These are phyloP conservation scores for Cladophialophora immunda DNA, from an alignment of 2,329 filamentous ascomycete genomes.

Conservation along the genomic window DNA sequence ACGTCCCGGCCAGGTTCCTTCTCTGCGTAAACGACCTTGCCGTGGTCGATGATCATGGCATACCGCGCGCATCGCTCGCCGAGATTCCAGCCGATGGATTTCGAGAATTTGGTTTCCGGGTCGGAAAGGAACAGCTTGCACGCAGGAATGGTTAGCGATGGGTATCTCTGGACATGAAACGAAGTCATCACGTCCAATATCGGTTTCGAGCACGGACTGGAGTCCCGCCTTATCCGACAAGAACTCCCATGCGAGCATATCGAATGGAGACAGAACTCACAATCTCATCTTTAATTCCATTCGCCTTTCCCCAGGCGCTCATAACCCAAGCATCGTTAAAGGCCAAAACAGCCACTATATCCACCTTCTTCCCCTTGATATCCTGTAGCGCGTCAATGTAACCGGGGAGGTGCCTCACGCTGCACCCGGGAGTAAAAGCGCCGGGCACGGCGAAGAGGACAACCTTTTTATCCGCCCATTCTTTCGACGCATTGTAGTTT, in stretches of 20 bases:
- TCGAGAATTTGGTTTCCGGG: slow-evolving; percentile 75
- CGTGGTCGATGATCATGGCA: slow-evolving; percentile 82
- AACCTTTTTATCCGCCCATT: slow-evolving; percentile 75
- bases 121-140: slow-evolving; percentile 78
- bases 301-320: slow-evolving; percentile 90
- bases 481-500: slow-evolving; percentile 80
- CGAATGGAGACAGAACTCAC: slow-evolving; percentile 51
- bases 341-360: slow-evolving; percentile 81
- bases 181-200: background rate
- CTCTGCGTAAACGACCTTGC: slow-evolving; percentile 82
- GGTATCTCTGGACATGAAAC: background rate
- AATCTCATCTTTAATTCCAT: slow-evolving; percentile 76
- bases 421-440: slow-evolving; percentile 89
- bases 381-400: slow-evolving; percentile 77
- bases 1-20: slow-evolving; percentile 63
- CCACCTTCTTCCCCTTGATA: slow-evolving; percentile 81
- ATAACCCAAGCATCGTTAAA: slow-evolving; percentile 88
- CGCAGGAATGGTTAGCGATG: background rate
- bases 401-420: slow-evolving; percentile 79
- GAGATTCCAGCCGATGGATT: slow-evolving; percentile 78
- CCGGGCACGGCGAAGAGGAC: slow-evolving; percentile 74
- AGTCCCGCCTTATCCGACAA: background rate
- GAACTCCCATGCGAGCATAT: background rate
- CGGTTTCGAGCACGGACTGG: background rate
- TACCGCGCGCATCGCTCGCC: slow-evolving; percentile 80